Evolutionary conservation across 352 stramenopile genomes (phyloP), one percentile per base, ranked within the genome.

Genomic region (Halophytophthora batemanensis): DNA sequence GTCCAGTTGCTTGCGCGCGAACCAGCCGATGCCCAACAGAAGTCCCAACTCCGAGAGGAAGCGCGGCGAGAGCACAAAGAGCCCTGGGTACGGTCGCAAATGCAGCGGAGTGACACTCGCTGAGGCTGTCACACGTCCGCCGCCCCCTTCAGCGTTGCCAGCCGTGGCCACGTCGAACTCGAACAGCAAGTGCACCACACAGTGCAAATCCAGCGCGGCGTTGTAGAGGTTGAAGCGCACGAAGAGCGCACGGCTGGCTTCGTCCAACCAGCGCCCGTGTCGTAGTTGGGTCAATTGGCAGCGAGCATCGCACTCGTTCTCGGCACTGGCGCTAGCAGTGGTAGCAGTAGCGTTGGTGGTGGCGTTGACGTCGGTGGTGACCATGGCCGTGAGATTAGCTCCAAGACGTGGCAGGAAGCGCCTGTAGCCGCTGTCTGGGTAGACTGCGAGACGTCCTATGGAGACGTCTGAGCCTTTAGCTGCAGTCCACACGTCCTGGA

Each of bases 141-240:
- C 35, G 14, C 53, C 42, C 5, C 59, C 53, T 54, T 62, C 59
- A 23, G 37, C 19, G 38, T 46, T 58, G 8, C 59, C 53, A 23
- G 59, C 38, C 25, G 46, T 51, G 0, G 61, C 68, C 6, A 68
- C 34, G 14, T 60, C 57, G 39, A 91, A 77, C 51, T 87, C 75
- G 22, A 88, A 87, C 11, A 83, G 46, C 1, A 91, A 49, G 10
- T 64, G 64, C 3, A 85, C 65, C 2, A 64, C 57, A 21, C 60
- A 75, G 51, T 86, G 74, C 28, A 77, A 59, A 8, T 77, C 76
- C 6, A 71, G 35, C 2, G 69, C 74, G 8, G 64, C 50, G 17
- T 84, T 87, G 69, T 86, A 87, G 18, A 88, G 34, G 34, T 86
- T 91, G 53, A 86, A 89, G 37, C 74, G 61, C 13, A 75, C 58